These are phyloP conservation scores for Kwoniella sp. DNA, from an alignment of 768 basidiomycete genomes.

Conservation along the genomic window DNA sequence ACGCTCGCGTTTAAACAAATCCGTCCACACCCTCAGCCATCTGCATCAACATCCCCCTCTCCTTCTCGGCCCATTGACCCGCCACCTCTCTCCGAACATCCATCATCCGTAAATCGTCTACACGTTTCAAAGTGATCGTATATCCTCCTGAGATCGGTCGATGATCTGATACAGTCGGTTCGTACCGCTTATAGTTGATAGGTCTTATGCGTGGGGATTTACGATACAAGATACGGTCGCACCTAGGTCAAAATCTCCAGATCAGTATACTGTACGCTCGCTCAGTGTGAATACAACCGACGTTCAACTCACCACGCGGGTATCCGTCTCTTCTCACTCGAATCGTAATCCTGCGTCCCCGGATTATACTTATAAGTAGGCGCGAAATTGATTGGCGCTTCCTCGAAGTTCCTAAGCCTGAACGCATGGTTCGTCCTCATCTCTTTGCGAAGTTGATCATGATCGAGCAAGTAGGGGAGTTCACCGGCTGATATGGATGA, in stretches of 20 bases:
- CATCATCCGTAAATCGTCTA: constrained; percentile 65
- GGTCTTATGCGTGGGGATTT: constrained; percentile 62
- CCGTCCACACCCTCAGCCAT: constrained; percentile 29
- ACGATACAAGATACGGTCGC: constrained; percentile 87
- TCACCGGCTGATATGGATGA: constrained; percentile 71
- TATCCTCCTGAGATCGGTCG: constrained; percentile 83
- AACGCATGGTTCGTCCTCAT: constrained; percentile 84
- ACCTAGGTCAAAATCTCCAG: too few relatives aligned
- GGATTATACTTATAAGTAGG: constrained; percentile 97
- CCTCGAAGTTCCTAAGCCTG: constrained; percentile 77
- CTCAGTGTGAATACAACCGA: too few relatives aligned
- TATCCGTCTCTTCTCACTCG: constrained; percentile 80
- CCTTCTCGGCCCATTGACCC: constrained; percentile 56
- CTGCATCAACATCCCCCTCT: constrained; percentile 46
- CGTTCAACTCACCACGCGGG: constrained; percentile 71
- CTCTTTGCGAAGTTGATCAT: constrained; percentile 86
- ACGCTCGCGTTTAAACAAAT: background rate
- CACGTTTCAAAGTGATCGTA: constrained; percentile 69
- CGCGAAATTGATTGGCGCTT: constrained; percentile 75
- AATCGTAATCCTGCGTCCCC: constrained; percentile 74
- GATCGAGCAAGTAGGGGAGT: constrained; percentile 64
- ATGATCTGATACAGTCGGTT: constrained; percentile 86
- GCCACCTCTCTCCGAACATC: constrained; percentile 64
- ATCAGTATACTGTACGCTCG: too few relatives aligned
- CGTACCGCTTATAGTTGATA: constrained; percentile 77